Evolutionary conservation across 805 yeast genomes (phyloP).

Genomic region (Candida broadrunensis): DNA sequence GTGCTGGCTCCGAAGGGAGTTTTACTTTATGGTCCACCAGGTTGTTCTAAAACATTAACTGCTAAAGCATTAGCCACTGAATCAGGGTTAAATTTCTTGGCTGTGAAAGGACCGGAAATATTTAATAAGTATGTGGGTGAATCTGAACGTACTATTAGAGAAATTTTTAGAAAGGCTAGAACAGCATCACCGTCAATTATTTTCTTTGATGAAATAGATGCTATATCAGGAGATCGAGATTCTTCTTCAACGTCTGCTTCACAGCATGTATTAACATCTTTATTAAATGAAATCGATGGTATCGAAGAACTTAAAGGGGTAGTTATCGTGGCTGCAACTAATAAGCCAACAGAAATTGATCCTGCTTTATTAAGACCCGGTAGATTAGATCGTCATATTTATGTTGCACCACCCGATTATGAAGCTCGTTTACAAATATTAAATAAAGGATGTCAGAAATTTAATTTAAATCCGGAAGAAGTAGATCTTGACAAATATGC

Average conservation of each 20-base stretch:
- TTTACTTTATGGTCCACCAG: constrained; percentile 94
- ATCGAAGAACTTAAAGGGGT: constrained; percentile 94
- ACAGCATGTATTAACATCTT: constrained; percentile 82
- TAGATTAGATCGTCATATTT: constrained; percentile 87
- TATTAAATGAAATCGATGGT: constrained; percentile 95
- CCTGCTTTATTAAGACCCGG: constrained; percentile 95
- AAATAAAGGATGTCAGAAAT: constrained; percentile 62
- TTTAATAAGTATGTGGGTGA: constrained; percentile 96
- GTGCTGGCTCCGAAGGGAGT: constrained; percentile 92
- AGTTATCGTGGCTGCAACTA: constrained; percentile 93
- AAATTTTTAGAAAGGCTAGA: constrained; percentile 88
- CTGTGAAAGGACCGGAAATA: constrained; percentile 94
- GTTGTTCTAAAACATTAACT: constrained; percentile 94
- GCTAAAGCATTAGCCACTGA: constrained; percentile 99
- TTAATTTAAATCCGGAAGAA: constrained; percentile 46
- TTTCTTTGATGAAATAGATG: constrained; percentile 96
- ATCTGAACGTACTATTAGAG: constrained; percentile 89
- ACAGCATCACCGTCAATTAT: constrained; percentile 93
- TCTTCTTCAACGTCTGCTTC: constrained; percentile 64
- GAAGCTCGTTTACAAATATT: constrained; percentile 80
- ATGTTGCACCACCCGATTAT: constrained; percentile 87
- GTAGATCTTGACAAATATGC: constrained; percentile 57
- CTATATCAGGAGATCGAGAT: constrained; percentile 76
- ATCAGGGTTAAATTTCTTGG: constrained; percentile 91
- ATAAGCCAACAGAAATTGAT: constrained; percentile 90